These are phyloP conservation scores for Stachybotrys chartarum DNA, from an alignment of 2,329 filamentous ascomycete species.

Conservation along the genomic window DNA sequence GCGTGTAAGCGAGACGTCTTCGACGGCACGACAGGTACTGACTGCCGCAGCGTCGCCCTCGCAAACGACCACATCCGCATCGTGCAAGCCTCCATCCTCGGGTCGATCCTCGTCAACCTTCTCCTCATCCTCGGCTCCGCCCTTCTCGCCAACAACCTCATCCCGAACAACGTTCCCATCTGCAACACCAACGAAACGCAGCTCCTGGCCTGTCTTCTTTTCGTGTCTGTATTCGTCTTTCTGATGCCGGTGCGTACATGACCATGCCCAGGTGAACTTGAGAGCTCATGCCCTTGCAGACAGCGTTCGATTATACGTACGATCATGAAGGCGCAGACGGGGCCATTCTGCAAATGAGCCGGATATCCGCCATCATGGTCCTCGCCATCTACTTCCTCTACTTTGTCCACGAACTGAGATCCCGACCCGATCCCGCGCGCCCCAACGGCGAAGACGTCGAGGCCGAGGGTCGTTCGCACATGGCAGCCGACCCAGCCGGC, in stretches of 20 bases:
- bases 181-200: constrained; percentile 24
- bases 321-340: constrained; percentile 46
- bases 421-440: constrained; percentile 31
- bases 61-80: constrained; percentile 60
- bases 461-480: neutral
- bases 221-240: constrained; percentile 30
- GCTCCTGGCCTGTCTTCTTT: constrained; percentile 26
- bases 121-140: constrained; percentile 71
- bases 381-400: constrained; percentile 67
- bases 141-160: constrained; percentile 61
- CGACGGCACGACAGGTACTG: constrained; percentile 4
- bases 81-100: constrained; percentile 68
- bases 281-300: constrained; percentile 13
- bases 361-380: constrained; percentile 69
- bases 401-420: constrained; percentile 69
- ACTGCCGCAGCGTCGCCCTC: constrained; percentile 37
- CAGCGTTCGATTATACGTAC: constrained; percentile 40
- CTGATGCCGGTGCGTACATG: constrained; percentile 23
- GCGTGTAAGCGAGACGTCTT: constrained; percentile 22
- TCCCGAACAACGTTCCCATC: constrained; percentile 59
- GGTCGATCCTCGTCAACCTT: constrained; percentile 71
- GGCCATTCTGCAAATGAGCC: constrained; percentile 64
- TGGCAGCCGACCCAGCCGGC: constrained; percentile 2
- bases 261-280: neutral
- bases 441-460: neutral